These are phyloP conservation scores for Fomitopsis palustris DNA, from an alignment of 1,284 basidiomycete species.

Conservation along the genomic window DNA sequence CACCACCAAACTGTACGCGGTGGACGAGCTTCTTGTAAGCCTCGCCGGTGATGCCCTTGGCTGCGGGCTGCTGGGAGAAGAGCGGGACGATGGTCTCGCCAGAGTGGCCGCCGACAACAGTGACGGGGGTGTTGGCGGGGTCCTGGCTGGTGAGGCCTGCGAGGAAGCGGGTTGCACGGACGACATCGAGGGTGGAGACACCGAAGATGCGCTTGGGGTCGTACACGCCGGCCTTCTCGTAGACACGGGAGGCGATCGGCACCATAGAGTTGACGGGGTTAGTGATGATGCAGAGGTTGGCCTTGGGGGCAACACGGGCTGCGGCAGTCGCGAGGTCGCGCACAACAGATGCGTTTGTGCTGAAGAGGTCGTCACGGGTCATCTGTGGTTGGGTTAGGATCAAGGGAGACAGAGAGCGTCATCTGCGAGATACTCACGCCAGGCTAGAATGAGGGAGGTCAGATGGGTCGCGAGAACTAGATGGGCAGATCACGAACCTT, in stretches of 20 bases:
- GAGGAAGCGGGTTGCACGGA: slow-evolving; percentile 93
- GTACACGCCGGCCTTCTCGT: slow-evolving; percentile 93
- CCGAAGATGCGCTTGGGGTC: slow-evolving; percentile 80
- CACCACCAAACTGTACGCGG: slow-evolving; percentile 95
- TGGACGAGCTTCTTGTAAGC: slow-evolving; percentile 70
- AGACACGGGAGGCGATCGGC: slow-evolving; percentile 92
- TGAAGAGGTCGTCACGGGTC: slow-evolving; percentile 99
- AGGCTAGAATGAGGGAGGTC: slow-evolving; percentile 46
- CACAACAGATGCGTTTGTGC: slow-evolving; percentile 95
- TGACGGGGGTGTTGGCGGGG: slow-evolving; percentile 69
- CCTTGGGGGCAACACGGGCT: slow-evolving; percentile 85
- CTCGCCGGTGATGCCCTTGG: slow-evolving; percentile 68
- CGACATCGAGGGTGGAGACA: slow-evolving; percentile 97
- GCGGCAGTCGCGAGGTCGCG: slow-evolving; percentile 91
- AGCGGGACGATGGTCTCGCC: slow-evolving; percentile 96
- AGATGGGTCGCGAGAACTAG: slow-evolving; percentile 5
- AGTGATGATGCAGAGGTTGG: slow-evolving; percentile 94
- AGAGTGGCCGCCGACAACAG: slow-evolving; percentile 95
- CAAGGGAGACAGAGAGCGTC: not conserved
- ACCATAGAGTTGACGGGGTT: slow-evolving; percentile 97
- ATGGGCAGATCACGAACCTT: slow-evolving; percentile 57
- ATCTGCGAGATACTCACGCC: slow-evolving; percentile 51
- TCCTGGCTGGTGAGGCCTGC: slow-evolving; percentile 68
- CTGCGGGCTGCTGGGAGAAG: slow-evolving; percentile 74
- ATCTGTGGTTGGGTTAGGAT: slow-evolving; percentile 47